Percentiles rank a stretch among this genome's conserved stretches.
phyloP scores from a whole-genome alignment of 2,329 filamentous ascomycete genomes.

The Monosporascus sp. region DNA sequence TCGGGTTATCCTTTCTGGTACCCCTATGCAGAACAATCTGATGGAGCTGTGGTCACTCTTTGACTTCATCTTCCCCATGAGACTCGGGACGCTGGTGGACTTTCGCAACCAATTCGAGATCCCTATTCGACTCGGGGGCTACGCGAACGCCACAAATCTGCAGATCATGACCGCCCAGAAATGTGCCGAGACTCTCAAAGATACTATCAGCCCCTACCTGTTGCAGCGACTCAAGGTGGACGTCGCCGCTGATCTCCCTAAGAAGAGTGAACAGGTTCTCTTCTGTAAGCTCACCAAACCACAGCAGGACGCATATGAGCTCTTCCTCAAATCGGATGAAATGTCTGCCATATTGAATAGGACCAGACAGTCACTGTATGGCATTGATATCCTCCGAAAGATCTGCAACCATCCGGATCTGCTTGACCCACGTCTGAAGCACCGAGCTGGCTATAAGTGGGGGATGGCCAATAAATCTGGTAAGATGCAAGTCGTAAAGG shows the following conservation, averaged over 20 bases:
- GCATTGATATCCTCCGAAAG: conserved; percentile 88
- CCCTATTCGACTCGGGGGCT: conserved; percentile 87
- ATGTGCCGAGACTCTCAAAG: conserved; percentile 89
- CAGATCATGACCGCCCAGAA: conserved; percentile 93
- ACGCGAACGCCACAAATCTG: conserved; percentile 89
- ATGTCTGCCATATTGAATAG: conserved; percentile 76
- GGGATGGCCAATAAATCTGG: conserved; percentile 76
- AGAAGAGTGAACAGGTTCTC: conserved; percentile 93
- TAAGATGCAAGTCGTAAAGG: conserved; percentile 93
- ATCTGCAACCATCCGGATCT: conserved; percentile 98
- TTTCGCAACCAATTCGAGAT: conserved; percentile 91
- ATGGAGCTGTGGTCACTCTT: conserved; percentile 95
- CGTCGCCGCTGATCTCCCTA: conserved; percentile 86
- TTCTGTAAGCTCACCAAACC: conserved; percentile 86
- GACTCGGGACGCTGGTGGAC: conserved; percentile 82
- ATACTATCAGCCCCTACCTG: conserved; percentile 88
- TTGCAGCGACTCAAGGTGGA: conserved; percentile 90
- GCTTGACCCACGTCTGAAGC: conserved; percentile 53
- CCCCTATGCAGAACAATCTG: conserved; percentile 95
- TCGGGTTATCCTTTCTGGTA: conserved; percentile 88
- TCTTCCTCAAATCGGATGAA: conserved; percentile 76
- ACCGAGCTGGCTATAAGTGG: conserved; percentile 66
- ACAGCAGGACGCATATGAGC: conserved; percentile 75
- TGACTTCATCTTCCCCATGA: conserved; percentile 96
- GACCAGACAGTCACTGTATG: conserved; percentile 75